phyloP scores from a whole-genome alignment of 106 monocot species.

The Dendrobium chrysotoxum region DNA sequence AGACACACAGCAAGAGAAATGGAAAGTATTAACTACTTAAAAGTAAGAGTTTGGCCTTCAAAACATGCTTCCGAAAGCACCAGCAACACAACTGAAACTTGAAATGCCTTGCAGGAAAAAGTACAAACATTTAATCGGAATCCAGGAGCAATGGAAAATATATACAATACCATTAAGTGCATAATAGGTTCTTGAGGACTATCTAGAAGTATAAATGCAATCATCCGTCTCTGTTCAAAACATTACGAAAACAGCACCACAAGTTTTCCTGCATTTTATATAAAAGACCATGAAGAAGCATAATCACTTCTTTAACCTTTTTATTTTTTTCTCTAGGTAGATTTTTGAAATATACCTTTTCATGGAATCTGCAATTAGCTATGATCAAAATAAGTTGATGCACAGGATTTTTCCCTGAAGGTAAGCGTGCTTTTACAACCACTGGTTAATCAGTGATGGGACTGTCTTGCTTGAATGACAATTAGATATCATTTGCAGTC shows the following conservation, averaged over 20 bases:
- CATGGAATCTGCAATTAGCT: slow-evolving; percentile 74
- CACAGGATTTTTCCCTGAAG: slow-evolving; percentile 79
- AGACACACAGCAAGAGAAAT: slow-evolving; percentile 78
- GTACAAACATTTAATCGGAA: not conserved
- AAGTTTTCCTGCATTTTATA: slow-evolving; percentile 47
- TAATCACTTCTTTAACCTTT: not conserved
- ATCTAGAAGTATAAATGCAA: slow-evolving; percentile 82
- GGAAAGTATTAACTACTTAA: slow-evolving; percentile 65
- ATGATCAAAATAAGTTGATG: slow-evolving; percentile 85
- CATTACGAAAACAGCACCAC: slow-evolving; percentile 51
- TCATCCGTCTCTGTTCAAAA: slow-evolving; percentile 60
- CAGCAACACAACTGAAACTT: not conserved
- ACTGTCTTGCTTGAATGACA: slow-evolving; percentile 91
- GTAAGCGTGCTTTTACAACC: slow-evolving; percentile 59
- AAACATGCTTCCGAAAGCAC: slow-evolving; percentile 52
- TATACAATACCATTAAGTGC: slow-evolving; percentile 41
- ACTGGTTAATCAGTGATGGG: slow-evolving; percentile 71
- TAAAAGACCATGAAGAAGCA: not conserved
- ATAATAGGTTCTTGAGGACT: slow-evolving; percentile 69
- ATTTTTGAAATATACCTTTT: slow-evolving; percentile 38
- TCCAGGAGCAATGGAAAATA: not conserved
- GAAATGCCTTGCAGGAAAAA: not conserved
- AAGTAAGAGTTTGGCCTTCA: slow-evolving; percentile 33
- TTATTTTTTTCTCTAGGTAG: not conserved
- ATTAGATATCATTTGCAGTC: slow-evolving; percentile 77